These are phyloP conservation scores for Tetrastigma voinierianum DNA, from an alignment of 164 flowering plant genomes.

Conservation along the genomic window DNA sequence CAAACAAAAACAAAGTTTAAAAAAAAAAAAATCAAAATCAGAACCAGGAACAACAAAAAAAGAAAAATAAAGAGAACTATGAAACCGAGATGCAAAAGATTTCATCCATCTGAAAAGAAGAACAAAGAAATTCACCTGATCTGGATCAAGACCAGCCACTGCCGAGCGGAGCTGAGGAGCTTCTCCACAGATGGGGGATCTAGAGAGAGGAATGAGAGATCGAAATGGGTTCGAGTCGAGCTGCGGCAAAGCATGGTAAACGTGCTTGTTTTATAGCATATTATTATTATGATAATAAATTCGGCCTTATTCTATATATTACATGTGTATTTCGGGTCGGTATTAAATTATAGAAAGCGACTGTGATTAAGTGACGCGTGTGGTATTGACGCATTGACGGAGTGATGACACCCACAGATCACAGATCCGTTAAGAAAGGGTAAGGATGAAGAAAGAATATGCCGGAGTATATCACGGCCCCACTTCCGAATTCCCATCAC, in stretches of 20 bases:
- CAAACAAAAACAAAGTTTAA: conserved; percentile 8
- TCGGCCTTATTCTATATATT: too few species aligned
- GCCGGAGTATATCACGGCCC: conserved; percentile 16
- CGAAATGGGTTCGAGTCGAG: not conserved
- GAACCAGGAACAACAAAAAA: not conserved
- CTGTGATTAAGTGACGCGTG: not conserved
- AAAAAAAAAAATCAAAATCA: conserved; percentile 9
- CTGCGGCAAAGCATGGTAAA: not conserved
- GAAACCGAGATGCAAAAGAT: not conserved
- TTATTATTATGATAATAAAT: too few species aligned
- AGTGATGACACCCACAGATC: not conserved
- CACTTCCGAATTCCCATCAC: not conserved
- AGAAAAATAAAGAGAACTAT: not conserved
- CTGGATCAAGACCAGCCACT: conserved; percentile 63
- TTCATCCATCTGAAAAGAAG: not conserved
- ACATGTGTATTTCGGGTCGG: too few species aligned
- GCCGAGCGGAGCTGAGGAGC: conserved; percentile 60
- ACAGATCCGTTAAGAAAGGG: not conserved
- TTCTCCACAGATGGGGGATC: conserved; percentile 50
- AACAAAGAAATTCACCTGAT: conserved; percentile 54
- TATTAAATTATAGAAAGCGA: too few species aligned
- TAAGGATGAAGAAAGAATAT: conserved; percentile 4
- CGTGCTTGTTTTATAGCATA: too few species aligned
- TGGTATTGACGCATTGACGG: not conserved
- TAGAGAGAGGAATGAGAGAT: conserved; percentile 31